Conservation (phyloP, 2,329 filamentous ascomycete species). For the Epichloe uncinata region DNA sequence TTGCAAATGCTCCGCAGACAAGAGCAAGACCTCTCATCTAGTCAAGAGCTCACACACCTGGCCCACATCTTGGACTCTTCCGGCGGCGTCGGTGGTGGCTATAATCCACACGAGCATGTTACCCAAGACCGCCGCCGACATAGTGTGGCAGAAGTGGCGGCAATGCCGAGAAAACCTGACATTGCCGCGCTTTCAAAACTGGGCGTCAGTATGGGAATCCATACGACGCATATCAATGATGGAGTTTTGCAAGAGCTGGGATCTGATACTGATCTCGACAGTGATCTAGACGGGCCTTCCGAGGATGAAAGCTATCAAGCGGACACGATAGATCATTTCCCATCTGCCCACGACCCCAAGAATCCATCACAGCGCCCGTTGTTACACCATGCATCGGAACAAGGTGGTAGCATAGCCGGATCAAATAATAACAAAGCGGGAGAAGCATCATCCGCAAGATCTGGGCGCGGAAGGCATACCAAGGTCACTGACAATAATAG, state of each 20-base stretch:
- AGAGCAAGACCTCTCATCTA: conserved; percentile 23
- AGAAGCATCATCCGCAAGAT: conserved; percentile 8
- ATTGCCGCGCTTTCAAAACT: conserved; percentile 38
- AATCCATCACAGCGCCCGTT: conserved; percentile 12
- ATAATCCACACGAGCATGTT: conserved; percentile 26
- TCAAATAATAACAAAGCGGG: neutral
- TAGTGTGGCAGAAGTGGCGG: conserved; percentile 46
- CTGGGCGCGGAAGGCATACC: conserved; percentile 8
- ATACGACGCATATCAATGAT: conserved; percentile 56
- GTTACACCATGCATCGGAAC: conserved; percentile 1
- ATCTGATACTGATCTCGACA: conserved; percentile 18
- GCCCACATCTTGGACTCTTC: conserved; percentile 31
- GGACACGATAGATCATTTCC: conserved; percentile 13
- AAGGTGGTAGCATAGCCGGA: neutral
- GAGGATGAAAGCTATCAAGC: conserved; percentile 18
- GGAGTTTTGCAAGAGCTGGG: conserved; percentile 38
- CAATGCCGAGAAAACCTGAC: conserved; percentile 47
- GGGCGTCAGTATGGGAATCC: conserved; percentile 59
- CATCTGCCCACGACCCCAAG: conserved; percentile 13
- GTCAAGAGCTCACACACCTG: conserved; percentile 30
- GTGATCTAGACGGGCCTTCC: conserved; percentile 18
- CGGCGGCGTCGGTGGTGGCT: conserved; percentile 23
- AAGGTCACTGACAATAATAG: conserved; percentile 5
- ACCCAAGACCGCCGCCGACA: conserved; percentile 21
- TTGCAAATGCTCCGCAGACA: conserved; percentile 42